Conservation (phyloP, 1,284 basidiomycete species). For the Pyrrhoderma noxium region DNA sequence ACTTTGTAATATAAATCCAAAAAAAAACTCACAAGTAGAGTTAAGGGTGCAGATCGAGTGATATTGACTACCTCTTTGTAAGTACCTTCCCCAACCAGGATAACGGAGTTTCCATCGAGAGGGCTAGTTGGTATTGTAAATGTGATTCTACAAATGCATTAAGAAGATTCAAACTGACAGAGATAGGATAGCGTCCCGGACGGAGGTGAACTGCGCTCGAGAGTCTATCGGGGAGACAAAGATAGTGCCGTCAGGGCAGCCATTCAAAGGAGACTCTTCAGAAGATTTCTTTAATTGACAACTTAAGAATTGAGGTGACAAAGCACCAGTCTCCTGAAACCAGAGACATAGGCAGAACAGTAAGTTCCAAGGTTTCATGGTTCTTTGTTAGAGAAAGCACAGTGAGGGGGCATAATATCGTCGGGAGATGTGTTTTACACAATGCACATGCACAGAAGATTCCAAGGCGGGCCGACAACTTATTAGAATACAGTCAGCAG, state of each 20-base stretch:
- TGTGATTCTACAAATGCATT: not conserved
- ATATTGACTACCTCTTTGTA: conserved; percentile 57
- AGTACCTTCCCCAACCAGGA: conserved; percentile 55
- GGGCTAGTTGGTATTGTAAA: conserved; percentile 20
- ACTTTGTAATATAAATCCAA: not conserved
- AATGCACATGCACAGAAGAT: too few relatives aligned
- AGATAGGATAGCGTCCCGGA: conserved; percentile 48
- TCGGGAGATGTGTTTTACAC: too few relatives aligned
- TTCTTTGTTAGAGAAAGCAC: too few relatives aligned
- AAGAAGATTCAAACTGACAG: conserved; percentile 32
- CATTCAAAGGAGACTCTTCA: conserved; percentile 35
- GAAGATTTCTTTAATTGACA: conserved; percentile 47
- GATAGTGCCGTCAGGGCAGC: conserved; percentile 49
- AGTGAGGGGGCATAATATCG: too few relatives aligned
- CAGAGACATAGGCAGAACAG: too few relatives aligned
- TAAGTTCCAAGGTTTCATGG: too few relatives aligned
- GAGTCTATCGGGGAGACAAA: conserved; percentile 47
- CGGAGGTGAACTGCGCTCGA: conserved; percentile 37
- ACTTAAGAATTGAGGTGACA: conserved; percentile 39
- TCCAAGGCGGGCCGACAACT: too few relatives aligned
- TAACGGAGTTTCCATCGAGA: conserved; percentile 32
- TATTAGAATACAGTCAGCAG: too few relatives aligned
- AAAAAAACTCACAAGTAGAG: conserved; percentile 37
- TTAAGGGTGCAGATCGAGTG: conserved; percentile 45
- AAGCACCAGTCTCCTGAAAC: conserved; percentile 19